Base-by-base conservation (phyloP, 441 rosid genomes). In the Gossypium gossypioides region DNA sequence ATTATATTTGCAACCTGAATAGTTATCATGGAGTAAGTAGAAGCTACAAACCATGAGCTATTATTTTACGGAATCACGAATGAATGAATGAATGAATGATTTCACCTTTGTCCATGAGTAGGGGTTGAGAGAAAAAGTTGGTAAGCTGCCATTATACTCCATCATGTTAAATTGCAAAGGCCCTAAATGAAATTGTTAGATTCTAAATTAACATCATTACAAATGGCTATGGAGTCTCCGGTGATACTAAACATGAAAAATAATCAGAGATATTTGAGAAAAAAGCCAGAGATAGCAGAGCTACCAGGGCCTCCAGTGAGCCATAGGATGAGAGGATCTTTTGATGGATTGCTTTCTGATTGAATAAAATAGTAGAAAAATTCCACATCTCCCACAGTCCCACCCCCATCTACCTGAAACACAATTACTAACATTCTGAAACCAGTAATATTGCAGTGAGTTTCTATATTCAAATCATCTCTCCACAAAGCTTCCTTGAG, bases 1-100 rank as follows among this genome's bases (percentile, higher is more conserved):
- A 87, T 84, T 59, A 87, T 84, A 69, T 72, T 85, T 2, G 87
- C 70, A 21, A 77, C 75, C 88, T 81, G 48, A 1, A 42, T 60
- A 37, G 58, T 42, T n/a, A 1, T 16, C 32, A 55, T 12, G 50
- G 13, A 72, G 4, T 27, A 27, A 27, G 6, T 27, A 27, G 32
- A 27, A 27, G 32, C 6, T 27, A 1, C 6, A 3, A 27, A 27
- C 5, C 5, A 0, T 27, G 32, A 27, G 32, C 6, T 3, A 27
- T 27, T 27, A 27, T 4, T 27, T 3, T 27, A 27, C 4, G 6
- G 6, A 27, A 27, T 4, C 32, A 4, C 0, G 32, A 27, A 3
- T 3, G 5, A 27, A 27, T 0, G 29, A 3, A 25, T 25, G 32
- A 27, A 27, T 27, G 10, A 40, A 37, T 37, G 44, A 13, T 21